Conservation (phyloP, 306 rosid species). For the Quercus mongolica region DNA sequence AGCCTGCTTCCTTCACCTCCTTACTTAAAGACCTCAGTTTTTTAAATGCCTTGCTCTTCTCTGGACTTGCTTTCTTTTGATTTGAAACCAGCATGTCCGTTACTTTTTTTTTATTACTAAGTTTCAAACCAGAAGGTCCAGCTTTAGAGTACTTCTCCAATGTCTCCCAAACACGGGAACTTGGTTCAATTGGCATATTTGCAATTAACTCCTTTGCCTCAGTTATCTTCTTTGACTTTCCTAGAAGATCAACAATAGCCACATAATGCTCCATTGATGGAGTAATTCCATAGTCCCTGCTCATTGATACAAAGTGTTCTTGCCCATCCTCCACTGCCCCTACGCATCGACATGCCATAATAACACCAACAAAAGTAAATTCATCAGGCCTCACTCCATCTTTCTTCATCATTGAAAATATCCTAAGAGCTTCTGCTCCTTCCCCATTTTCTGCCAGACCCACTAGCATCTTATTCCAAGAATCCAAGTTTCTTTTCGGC, state of each 20-base stretch:
- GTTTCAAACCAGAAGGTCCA: neutral
- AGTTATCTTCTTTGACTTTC: neutral
- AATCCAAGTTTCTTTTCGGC: neutral
- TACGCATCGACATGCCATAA: neutral
- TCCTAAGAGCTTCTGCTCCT: neutral
- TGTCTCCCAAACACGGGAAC: neutral
- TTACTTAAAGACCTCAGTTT: neutral
- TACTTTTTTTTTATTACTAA: neutral
- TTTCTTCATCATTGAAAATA: neutral
- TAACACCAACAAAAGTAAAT: neutral
- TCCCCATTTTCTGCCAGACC: slow-evolving; percentile 4
- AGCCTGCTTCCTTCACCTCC: neutral
- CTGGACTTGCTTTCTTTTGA: neutral
- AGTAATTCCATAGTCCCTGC: neutral
- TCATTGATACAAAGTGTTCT: neutral
- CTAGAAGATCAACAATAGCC: neutral
- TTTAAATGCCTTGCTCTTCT: neutral
- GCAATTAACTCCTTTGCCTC: neutral
- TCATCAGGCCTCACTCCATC: neutral
- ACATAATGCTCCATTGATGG: neutral
- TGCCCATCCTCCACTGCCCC: neutral
- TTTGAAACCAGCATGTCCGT: neutral
- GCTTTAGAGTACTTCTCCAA: neutral
- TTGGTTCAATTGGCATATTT: neutral
- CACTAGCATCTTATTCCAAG: neutral